Percentiles rank a stretch among this genome's conserved stretches.
Conservation (phyloP, 768 basidiomycete genomes). For the Auricularia heimuer region DNA sequence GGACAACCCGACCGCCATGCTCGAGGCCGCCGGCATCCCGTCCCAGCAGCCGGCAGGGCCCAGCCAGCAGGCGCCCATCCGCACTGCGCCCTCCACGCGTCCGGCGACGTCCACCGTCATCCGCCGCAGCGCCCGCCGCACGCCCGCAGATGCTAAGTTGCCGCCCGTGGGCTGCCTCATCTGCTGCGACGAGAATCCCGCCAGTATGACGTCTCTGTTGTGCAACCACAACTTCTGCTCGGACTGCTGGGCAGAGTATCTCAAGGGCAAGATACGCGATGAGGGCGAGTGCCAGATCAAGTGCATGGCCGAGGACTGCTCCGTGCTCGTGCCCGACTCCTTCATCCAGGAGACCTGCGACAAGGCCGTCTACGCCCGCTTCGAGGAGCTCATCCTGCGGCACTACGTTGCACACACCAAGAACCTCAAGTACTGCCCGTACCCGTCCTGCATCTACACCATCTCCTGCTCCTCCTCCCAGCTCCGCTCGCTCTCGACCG, state of each 20-base stretch:
- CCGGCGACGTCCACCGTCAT: slow-evolving; percentile 26
- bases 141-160: slow-evolving; percentile 15
- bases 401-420: slow-evolving; percentile 82
- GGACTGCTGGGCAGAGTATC: slow-evolving; percentile 76
- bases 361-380: slow-evolving; percentile 49
- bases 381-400: slow-evolving; percentile 79
- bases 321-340: slow-evolving; percentile 49
- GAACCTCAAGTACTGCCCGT: slow-evolving; percentile 88
- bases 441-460: slow-evolving; percentile 89
- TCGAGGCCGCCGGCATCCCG: slow-evolving; percentile 62
- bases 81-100: slow-evolving; percentile 19
- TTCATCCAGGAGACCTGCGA: slow-evolving; percentile 55
- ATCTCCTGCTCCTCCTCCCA: slow-evolving; percentile 81
- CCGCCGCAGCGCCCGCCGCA: slow-evolving; percentile 15
- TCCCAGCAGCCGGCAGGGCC: slow-evolving; percentile 5
- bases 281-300: slow-evolving; percentile 65
- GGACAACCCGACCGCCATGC: slow-evolving; percentile 72
- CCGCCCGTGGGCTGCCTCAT: slow-evolving; percentile 80
- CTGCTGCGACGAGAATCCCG: slow-evolving; percentile 72
- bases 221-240: slow-evolving; percentile 83
- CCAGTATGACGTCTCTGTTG: slow-evolving; percentile 52
- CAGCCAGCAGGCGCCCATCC: slow-evolving; percentile 28
- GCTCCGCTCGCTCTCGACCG: slow-evolving; percentile 57
- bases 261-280: slow-evolving; percentile 69
- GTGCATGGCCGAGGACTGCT: slow-evolving; percentile 77